These are phyloP conservation scores for Lecanicillium sp. DNA, from an alignment of 2,329 filamentous ascomycete species.

Conservation along the genomic window DNA sequence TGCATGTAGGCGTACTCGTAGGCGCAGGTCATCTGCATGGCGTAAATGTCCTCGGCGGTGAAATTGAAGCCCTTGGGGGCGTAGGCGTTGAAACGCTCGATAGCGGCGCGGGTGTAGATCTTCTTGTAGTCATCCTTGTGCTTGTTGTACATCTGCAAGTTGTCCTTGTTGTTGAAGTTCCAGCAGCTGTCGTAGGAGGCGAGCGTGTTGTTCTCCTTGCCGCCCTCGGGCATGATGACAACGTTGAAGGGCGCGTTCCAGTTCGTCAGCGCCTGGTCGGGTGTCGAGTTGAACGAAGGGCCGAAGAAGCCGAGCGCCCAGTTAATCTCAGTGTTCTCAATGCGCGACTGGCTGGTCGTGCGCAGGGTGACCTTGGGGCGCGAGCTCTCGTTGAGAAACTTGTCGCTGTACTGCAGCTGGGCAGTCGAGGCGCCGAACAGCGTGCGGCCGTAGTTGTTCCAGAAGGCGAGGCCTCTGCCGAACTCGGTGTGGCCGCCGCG, in stretches of 20 bases:
- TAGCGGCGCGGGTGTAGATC: slow-evolving; percentile 39
- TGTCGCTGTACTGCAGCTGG: slow-evolving; percentile 42
- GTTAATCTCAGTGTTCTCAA: slow-evolving; percentile 47
- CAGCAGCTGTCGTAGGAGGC: slow-evolving; percentile 32
- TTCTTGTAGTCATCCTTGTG: slow-evolving; percentile 38
- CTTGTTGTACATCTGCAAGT: slow-evolving; percentile 32
- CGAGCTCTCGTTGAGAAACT: slow-evolving; percentile 37
- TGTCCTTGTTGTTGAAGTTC: slow-evolving; percentile 30
- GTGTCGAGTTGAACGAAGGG: slow-evolving; percentile 33
- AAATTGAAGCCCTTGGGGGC: slow-evolving; percentile 42
- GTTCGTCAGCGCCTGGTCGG: slow-evolving; percentile 32
- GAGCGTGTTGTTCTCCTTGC: slow-evolving; percentile 66
- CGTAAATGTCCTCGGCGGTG: slow-evolving; percentile 44
- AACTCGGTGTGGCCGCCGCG: slow-evolving; percentile 46
- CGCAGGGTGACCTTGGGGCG: slow-evolving; percentile 44
- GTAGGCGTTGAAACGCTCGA: slow-evolving; percentile 39
- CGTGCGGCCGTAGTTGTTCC: slow-evolving; percentile 47
- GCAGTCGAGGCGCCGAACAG: slow-evolving; percentile 43
- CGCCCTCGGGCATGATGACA: slow-evolving; percentile 57
- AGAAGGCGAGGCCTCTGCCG: slow-evolving; percentile 42
- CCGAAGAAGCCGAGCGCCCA: slow-evolving; percentile 50
- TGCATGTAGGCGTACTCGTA: slow-evolving; percentile 48
- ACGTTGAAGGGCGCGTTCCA: slow-evolving; percentile 43
- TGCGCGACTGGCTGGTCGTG: slow-evolving; percentile 48
- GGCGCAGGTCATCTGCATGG: slow-evolving; percentile 46